phyloP scores from a whole-genome alignment of 2,329 filamentous ascomycete species.

The Colletotrichum eremochloae region DNA sequence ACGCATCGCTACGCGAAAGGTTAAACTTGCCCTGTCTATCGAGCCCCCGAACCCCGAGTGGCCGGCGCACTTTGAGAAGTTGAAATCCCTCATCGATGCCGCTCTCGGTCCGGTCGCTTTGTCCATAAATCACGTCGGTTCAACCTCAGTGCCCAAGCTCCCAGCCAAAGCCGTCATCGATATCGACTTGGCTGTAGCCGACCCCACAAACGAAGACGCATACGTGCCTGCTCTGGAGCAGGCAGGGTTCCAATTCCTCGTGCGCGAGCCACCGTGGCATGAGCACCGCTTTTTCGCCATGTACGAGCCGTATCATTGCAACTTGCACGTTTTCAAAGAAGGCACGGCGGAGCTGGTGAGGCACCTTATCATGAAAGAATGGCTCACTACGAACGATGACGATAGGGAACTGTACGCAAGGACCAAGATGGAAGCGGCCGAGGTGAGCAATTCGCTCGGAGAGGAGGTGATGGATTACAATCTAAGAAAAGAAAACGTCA shows the following conservation, averaged over 20 bases:
- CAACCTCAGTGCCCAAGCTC: conserved; percentile 63
- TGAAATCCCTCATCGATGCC: conserved; percentile 51
- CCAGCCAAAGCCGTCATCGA: conserved; percentile 67
- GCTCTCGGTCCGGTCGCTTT: conserved; percentile 53
- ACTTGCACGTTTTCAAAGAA: conserved; percentile 64
- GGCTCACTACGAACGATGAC: conserved; percentile 53
- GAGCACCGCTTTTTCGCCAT: conserved; percentile 61
- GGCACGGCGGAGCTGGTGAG: conserved; percentile 57
- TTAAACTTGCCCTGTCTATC: conserved; percentile 47
- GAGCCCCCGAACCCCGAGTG: conserved; percentile 54
- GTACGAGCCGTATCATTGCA: conserved; percentile 52
- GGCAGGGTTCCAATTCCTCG: conserved; percentile 60
- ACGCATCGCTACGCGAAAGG: conserved; percentile 47
- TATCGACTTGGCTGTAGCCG: conserved; percentile 61
- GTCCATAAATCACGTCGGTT: conserved; percentile 62
- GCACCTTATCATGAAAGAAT: conserved; percentile 61
- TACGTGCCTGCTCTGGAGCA: conserved; percentile 60
- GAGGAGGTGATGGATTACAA: conserved; percentile 57
- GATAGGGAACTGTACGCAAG: conserved; percentile 57
- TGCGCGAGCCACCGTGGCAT: conserved; percentile 62
- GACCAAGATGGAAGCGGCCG: conserved; percentile 54
- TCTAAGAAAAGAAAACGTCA: conserved; percentile 55
- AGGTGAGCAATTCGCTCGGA: conserved; percentile 47
- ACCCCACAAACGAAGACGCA: conserved; percentile 55
- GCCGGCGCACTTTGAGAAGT: conserved; percentile 50